These are phyloP conservation scores for Metarhizium album DNA, from an alignment of 2,329 filamentous ascomycete species.

Conservation along the genomic window DNA sequence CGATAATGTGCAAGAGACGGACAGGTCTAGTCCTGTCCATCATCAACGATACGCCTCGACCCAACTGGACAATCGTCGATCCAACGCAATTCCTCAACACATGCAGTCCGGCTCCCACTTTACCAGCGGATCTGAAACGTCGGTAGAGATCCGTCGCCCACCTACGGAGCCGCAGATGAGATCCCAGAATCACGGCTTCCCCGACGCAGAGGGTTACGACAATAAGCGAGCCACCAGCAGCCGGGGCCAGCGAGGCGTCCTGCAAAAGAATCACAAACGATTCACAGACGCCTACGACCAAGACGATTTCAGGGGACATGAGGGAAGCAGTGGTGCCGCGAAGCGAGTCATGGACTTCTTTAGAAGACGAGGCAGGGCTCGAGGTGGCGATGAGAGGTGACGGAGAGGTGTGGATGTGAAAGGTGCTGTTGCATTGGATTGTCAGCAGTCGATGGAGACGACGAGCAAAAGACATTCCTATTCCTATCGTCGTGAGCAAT, in stretches of 20 bases:
- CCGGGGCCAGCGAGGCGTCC: slow-evolving; percentile 40
- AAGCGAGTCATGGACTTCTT: slow-evolving; percentile 98
- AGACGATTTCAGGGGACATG: slow-evolving; percentile 52
- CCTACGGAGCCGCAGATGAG: slow-evolving; percentile 28
- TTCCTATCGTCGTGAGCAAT: too few relatives aligned
- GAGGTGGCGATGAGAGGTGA: slow-evolving; percentile 45
- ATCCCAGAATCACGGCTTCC: slow-evolving; percentile 32
- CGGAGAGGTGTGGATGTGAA: background rate
- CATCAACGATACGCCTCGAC: slow-evolving; percentile 31
- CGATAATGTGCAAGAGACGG: slow-evolving; percentile 26
- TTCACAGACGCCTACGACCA: slow-evolving; percentile 87
- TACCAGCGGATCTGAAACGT: slow-evolving; percentile 43
- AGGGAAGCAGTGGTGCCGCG: slow-evolving; percentile 76
- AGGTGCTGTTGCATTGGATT: background rate
- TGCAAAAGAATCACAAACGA: slow-evolving; percentile 79
- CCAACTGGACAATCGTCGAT: slow-evolving; percentile 27
- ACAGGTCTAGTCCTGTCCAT: slow-evolving; percentile 25
- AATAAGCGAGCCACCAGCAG: slow-evolving; percentile 26
- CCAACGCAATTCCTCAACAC: slow-evolving; percentile 35
- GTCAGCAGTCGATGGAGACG: background rate
- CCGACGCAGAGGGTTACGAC: slow-evolving; percentile 32
- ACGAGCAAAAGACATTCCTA: background rate
- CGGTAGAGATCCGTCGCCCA: slow-evolving; percentile 36
- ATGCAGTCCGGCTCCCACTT: slow-evolving; percentile 33
- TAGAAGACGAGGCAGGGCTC: slow-evolving; percentile 69